Evolutionary conservation across 768 basidiomycete species (phyloP).

Genomic region (Gloeostereum incarnatum): DNA sequence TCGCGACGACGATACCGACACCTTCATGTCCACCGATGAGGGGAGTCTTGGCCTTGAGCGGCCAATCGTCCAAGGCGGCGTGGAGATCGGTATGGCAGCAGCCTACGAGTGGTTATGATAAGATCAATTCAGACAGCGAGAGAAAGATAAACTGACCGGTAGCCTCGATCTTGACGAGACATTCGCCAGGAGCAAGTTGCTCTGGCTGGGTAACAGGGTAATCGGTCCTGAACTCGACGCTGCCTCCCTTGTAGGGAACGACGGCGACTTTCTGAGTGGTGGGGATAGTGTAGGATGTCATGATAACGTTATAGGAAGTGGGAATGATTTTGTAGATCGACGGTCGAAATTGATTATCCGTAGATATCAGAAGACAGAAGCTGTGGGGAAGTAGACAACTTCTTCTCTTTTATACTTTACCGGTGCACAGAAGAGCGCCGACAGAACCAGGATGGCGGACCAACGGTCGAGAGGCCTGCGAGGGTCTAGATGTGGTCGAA

Average conservation of each 20-base stretch:
- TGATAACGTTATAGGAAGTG: not conserved
- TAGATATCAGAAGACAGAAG: too few relatives aligned
- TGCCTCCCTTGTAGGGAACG: constrained; percentile 21
- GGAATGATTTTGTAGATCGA: not conserved
- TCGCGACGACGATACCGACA: constrained; percentile 74
- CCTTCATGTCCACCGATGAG: constrained; percentile 84
- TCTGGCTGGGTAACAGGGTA: constrained; percentile 46
- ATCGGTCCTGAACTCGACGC: constrained; percentile 29
- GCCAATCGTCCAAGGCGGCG: constrained; percentile 74
- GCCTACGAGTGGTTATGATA: constrained; percentile 21
- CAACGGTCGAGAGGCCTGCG: too few relatives aligned
- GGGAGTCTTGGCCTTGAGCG: constrained; percentile 50
- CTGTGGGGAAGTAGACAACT: too few relatives aligned
- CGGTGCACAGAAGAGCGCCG: too few relatives aligned
- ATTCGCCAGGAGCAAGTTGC: constrained; percentile 59
- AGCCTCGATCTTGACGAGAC: constrained; percentile 66
- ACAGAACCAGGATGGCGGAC: too few relatives aligned
- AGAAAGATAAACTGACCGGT: constrained; percentile 37
- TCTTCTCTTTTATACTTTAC: too few relatives aligned
- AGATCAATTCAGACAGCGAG: not conserved
- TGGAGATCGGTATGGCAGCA: constrained; percentile 82
- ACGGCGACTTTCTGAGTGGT: constrained; percentile 34
- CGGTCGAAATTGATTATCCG: not conserved
- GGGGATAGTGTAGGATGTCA: constrained; percentile 19
- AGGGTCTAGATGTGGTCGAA: too few relatives aligned